Percentiles rank a stretch among this genome's conserved stretches.
Conservation (phyloP, 768 basidiomycete genomes). For the Royoungia palumana region DNA sequence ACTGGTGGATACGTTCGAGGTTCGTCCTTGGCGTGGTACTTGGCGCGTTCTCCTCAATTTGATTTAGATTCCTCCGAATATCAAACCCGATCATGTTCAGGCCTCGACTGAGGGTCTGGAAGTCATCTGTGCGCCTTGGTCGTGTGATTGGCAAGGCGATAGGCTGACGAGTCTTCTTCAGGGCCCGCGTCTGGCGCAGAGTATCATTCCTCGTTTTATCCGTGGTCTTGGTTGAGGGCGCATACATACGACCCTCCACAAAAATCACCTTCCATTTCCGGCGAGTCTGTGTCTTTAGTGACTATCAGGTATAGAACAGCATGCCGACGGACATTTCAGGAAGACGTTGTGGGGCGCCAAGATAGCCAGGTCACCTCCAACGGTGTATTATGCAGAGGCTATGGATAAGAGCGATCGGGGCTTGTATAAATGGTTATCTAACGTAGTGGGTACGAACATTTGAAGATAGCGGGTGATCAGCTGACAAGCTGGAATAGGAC, state of each 20-base stretch:
- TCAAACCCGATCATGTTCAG: conserved; percentile 59
- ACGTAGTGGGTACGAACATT: conserved; percentile 54
- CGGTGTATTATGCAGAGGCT: conserved; percentile 65
- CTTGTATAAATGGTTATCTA: conserved; percentile 75
- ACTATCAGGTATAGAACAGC: background rate
- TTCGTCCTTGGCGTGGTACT: conserved; percentile 26
- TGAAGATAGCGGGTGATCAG: background rate
- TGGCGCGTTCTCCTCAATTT: background rate
- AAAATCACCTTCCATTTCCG: conserved; percentile 11
- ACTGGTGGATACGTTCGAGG: conserved; percentile 82
- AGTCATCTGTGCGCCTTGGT: conserved; percentile 60
- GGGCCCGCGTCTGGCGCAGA: conserved; percentile 33
- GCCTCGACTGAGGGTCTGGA: conserved; percentile 61
- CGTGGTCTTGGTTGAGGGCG: conserved; percentile 78
- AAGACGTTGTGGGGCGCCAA: conserved; percentile 80
- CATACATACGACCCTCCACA: conserved; percentile 79
- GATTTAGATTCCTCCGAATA: conserved; percentile 68
- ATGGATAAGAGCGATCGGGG: conserved; percentile 66
- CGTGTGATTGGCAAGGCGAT: background rate
- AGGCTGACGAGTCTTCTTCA: conserved; percentile 9
- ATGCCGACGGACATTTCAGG: conserved; percentile 25
- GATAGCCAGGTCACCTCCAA: conserved; percentile 73
- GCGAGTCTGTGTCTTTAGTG: conserved; percentile 42
- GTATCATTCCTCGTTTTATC: conserved; percentile 78
- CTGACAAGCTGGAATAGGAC: conserved; percentile 50